Evolutionary conservation across 176 grass and related monocot species (phyloP).

Genomic region (Sorghum bicolor): DNA sequence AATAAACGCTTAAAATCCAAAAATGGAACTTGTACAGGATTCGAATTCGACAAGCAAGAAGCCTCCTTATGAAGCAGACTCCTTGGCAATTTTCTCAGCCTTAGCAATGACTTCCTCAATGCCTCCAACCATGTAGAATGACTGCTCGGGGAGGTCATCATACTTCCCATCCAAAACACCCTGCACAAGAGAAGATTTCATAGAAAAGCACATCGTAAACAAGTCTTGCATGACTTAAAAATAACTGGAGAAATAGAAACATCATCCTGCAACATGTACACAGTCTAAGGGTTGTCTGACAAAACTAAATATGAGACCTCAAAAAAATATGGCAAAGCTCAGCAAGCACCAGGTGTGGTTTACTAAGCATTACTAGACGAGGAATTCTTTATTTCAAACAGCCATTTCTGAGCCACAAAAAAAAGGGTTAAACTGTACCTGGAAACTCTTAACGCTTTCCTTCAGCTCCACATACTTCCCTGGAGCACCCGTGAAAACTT

Average conservation of each 20-base stretch:
- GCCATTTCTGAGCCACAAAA: not conserved
- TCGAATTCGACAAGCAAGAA: constrained; percentile 12
- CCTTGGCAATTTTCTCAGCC: constrained; percentile 84
- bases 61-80: constrained; percentile 57
- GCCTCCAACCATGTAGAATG: constrained; percentile 94
- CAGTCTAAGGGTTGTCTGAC: not conserved
- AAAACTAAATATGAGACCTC: not conserved
- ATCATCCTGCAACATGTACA: not conserved
- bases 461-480: constrained; percentile 96
- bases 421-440: constrained; percentile 45
- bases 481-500: constrained; percentile 97
- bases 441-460: constrained; percentile 83
- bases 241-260: not conserved
- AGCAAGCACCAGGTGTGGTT: not conserved
- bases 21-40: constrained; percentile 56
- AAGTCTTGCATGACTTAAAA: not conserved
- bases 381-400: not conserved
- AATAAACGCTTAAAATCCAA: constrained; percentile 44
- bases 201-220: not conserved
- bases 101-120: constrained; percentile 95
- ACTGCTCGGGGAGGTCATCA: constrained; percentile 82
- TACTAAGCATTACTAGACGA: not conserved
- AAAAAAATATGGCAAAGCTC: not conserved
- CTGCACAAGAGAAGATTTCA: not conserved
- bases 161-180: constrained; percentile 95